Percentiles rank a stretch among this genome's conserved stretches.
Evolutionary conservation across 2,329 filamentous ascomycete species (phyloP).

Genomic region (Microcera coccophila): DNA sequence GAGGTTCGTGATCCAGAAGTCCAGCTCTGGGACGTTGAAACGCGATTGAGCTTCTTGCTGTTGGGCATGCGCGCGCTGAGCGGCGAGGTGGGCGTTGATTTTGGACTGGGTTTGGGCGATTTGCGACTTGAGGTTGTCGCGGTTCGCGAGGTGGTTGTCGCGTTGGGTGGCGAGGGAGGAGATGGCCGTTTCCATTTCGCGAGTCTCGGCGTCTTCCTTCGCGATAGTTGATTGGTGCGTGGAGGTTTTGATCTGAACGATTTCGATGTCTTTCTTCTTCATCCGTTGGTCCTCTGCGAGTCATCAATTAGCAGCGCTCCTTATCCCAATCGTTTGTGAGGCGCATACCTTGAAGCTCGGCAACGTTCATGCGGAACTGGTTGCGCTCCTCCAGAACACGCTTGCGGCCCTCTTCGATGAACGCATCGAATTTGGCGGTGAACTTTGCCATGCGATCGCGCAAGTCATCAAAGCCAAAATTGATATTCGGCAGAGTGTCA

Average conservation of each 20-base stretch:
- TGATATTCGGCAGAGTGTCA: constrained; percentile 78
- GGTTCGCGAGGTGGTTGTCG: constrained; percentile 54
- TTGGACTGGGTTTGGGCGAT: constrained; percentile 65
- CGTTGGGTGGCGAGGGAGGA: constrained; percentile 55
- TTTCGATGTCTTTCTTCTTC: constrained; percentile 83
- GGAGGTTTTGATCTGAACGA: constrained; percentile 66
- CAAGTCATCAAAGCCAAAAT: constrained; percentile 94
- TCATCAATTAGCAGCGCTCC: not conserved
- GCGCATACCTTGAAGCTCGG: constrained; percentile 79
- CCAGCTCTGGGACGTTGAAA: constrained; percentile 87
- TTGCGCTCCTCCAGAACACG: constrained; percentile 90
- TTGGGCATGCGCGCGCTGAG: constrained; percentile 66
- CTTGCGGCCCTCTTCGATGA: constrained; percentile 88
- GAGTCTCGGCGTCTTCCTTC: constrained; percentile 72
- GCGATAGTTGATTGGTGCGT: constrained; percentile 70
- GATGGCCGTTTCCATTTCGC: constrained; percentile 67
- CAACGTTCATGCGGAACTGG: constrained; percentile 84
- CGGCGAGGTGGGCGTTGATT: constrained; percentile 66
- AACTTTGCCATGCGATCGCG: constrained; percentile 95
- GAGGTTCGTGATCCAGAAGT: constrained; percentile 92
- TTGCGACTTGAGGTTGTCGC: constrained; percentile 56
- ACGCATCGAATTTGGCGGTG: constrained; percentile 83
- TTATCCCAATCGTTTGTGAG: not conserved
- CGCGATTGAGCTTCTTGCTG: constrained; percentile 79
- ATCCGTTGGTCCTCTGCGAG: constrained; percentile 80